These are phyloP conservation scores for Capsicum chinense DNA, from an alignment of 257 asterid species.

Conservation along the genomic window DNA sequence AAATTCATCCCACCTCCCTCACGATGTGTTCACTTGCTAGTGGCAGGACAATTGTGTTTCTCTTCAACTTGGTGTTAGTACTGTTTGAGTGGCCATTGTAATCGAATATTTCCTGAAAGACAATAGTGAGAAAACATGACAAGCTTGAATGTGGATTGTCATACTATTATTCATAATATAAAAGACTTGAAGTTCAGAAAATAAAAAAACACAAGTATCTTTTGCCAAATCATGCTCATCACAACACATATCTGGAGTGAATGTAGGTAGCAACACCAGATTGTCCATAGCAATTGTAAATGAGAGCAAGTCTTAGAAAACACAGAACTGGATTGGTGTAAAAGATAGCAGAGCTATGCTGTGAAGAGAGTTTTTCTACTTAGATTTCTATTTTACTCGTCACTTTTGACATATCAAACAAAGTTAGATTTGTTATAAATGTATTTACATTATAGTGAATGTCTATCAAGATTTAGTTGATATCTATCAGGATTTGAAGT, in stretches of 20 bases:
- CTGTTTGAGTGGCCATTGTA: not conserved
- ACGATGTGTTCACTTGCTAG: not conserved
- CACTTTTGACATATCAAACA: no score
- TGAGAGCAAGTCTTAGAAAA: not conserved
- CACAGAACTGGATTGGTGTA: not conserved
- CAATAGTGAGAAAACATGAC: not conserved
- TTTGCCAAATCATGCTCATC: conserved; percentile 23
- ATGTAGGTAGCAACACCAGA: conserved; percentile 33
- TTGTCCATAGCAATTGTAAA: not conserved
- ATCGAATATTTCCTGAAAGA: not conserved
- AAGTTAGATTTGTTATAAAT: no score
- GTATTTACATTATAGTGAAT: no score
- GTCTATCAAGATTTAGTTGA: no score
- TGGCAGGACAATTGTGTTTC: not conserved
- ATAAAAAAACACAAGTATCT: not conserved
- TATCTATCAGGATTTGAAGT: no score
- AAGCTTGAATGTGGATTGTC: not conserved
- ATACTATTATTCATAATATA: not conserved
- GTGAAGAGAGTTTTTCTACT: not conserved
- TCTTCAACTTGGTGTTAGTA: not conserved
- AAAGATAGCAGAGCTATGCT: not conserved
- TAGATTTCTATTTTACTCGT: no score
- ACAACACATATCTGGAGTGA: conserved; percentile 35
- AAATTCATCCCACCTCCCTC: not conserved
- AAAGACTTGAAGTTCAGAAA: not conserved